Conservation (phyloP, 371 early-diverging fungal species). For the Apophysomyces elegans region DNA sequence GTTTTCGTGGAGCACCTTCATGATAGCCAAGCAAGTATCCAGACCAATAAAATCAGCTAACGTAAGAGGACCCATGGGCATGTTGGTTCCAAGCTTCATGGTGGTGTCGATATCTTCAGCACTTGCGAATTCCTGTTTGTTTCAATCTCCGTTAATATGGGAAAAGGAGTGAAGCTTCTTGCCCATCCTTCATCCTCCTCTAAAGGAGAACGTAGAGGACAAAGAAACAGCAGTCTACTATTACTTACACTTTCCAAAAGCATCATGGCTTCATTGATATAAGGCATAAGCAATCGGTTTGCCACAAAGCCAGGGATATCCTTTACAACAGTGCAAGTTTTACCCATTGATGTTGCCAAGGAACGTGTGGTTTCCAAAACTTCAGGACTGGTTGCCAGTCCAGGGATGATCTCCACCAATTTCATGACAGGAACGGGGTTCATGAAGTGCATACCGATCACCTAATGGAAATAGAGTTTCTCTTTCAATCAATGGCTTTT, state of each 20-base stretch:
- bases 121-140: conserved; percentile 82
- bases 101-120: conserved; percentile 97
- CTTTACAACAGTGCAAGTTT: conserved; percentile 83
- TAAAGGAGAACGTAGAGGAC: too few relatives aligned
- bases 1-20: conserved; percentile 91
- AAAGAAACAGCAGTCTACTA: too few relatives aligned
- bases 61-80: conserved; percentile 97
- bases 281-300: conserved; percentile 97
- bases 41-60: conserved; percentile 98
- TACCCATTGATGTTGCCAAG: conserved; percentile 89
- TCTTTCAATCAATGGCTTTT: too few relatives aligned
- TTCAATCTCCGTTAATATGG: conserved; percentile 5
- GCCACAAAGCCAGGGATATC: conserved; percentile 98
- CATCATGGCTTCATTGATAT: conserved; percentile 96
- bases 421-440: conserved; percentile 98
- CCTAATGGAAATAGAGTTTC: conserved; percentile 30
- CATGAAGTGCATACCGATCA: conserved; percentile 95
- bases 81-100: conserved; percentile 96
- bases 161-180: too few relatives aligned
- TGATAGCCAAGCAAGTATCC: conserved; percentile 97
- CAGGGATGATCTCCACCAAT: conserved; percentile 96
- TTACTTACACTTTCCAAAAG: conserved; percentile 81
- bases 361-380: conserved; percentile 77
- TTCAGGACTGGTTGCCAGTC: conserved; percentile 77
- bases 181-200: too few relatives aligned